Base-by-base conservation (phyloP, 768 basidiomycete species). In the Tulasnella sp. region DNA sequence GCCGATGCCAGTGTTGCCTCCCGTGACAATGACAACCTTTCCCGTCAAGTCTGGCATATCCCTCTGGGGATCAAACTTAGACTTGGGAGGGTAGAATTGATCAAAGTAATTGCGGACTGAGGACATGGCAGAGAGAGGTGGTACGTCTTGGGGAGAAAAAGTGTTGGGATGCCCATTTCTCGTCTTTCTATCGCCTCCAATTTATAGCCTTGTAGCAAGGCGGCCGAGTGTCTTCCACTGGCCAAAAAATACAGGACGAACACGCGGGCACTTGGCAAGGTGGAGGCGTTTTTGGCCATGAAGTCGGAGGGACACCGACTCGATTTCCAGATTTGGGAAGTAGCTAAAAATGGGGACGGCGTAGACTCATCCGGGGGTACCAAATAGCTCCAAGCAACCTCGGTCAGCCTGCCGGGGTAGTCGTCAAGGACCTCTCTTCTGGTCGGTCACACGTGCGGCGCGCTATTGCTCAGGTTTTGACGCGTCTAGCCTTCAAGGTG, bases 1-100 rank as follows among this genome's bases (percentile, higher is more conserved):
- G 36, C 75, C 75, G 19, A 76, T 76, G 15, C 75, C 75, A 6
- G 75, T 71, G 42, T 76, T 76, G 11, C 75, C 75, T 12, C 75
- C 76, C 37, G 78, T 78, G 39, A 78, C 78, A 38, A 79, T 73
- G 17, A 78, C 42, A 37, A 78, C 75, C 42, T 76, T 76, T 34
- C 79, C 69, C 22, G 78, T 31, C 36, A 76, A 54, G 36, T 74
- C 77, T 5, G 67, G 67, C 17, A 75, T 79, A 52, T 79, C 69
- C 49, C 74, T 37, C 1, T 78, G 40, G 17, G 54, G 31, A 29
- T 54, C 40, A 15, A 64, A 76, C 69, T 40, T 45, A 2, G 77
- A 68, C 52, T 76, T 67, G 45, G 68, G 74, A 39, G 74, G 45
- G 37, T 72, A 45, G 34, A 39, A 71, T 36, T 76, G 64, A 25